Conservation (phyloP, 345 rosid species). For the Bruguiera gymnorhiza region DNA sequence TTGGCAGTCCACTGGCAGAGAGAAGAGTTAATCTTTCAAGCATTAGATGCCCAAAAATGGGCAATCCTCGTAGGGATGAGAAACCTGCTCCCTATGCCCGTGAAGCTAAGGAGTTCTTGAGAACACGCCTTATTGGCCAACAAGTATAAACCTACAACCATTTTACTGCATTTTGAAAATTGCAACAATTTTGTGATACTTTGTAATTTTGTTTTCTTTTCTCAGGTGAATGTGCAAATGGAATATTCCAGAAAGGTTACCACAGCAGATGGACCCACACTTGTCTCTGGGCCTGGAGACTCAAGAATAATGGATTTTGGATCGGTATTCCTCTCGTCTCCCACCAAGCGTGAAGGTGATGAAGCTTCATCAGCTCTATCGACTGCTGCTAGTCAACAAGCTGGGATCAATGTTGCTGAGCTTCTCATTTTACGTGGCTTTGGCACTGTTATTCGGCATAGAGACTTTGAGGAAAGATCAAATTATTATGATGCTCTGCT, state of each 20-base stretch:
- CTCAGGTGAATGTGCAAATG: constrained; percentile 88
- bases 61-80: constrained; percentile 82
- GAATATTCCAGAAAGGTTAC: constrained; percentile 85
- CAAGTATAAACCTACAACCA: constrained; percentile 41
- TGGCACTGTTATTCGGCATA: constrained; percentile 73
- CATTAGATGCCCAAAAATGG: constrained; percentile 86
- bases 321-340: constrained; percentile 67
- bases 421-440: constrained; percentile 74
- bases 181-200: background rate
- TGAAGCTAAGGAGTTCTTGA: constrained; percentile 84
- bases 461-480: constrained; percentile 97
- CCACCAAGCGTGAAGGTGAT: constrained; percentile 52
- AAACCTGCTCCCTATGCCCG: constrained; percentile 93
- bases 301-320: constrained; percentile 90
- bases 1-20: constrained; percentile 80
- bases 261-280: constrained; percentile 57
- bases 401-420: constrained; percentile 80
- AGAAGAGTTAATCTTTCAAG: constrained; percentile 88
- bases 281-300: constrained; percentile 54
- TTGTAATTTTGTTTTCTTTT: background rate
- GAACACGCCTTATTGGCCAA: constrained; percentile 73
- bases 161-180: background rate
- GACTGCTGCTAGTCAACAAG: constrained; percentile 38
- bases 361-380: constrained; percentile 51
- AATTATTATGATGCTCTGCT: constrained; percentile 84